These are phyloP conservation scores for Chrysochromulina parva DNA, from an alignment of 78 protist genomes.

Conservation along the genomic window DNA sequence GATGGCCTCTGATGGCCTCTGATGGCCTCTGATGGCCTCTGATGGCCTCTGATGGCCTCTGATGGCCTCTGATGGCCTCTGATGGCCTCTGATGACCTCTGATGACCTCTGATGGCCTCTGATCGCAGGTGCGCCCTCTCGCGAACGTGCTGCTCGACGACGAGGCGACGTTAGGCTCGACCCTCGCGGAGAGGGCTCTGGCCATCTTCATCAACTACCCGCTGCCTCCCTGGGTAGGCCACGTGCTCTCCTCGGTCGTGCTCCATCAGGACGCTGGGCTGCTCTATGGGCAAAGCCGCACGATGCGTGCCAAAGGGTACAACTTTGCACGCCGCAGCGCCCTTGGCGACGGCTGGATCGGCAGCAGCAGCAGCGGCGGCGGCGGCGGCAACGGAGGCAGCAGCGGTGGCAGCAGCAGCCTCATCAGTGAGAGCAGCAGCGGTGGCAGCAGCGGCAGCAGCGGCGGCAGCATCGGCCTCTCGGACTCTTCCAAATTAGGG, in stretches of 20 bases:
- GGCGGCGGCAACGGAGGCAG: not conserved
- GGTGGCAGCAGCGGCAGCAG: not conserved
- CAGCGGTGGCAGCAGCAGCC: not conserved
- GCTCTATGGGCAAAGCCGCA: conserved; percentile 3
- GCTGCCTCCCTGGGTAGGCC: not conserved
- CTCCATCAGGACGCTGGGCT: conserved; percentile 23
- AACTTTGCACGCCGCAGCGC: not conserved
- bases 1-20: too few species aligned
- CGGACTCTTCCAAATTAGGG: not conserved
- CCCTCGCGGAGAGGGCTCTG: not conserved
- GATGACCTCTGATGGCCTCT: too few species aligned
- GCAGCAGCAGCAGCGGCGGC: not conserved
- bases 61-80: too few species aligned
- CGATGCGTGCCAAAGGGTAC: not conserved
- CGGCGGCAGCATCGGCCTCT: not conserved
- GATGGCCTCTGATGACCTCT: too few species aligned
- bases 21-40: too few species aligned
- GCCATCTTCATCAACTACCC: not conserved
- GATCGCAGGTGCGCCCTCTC: not conserved
- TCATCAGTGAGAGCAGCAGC: not conserved
- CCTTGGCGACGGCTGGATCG: not conserved
- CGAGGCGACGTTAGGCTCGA: not conserved
- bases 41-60: too few species aligned
- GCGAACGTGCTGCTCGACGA: not conserved
- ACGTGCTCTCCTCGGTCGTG: conserved; percentile 4